These are phyloP conservation scores for Malassezia cuniculi DNA, from an alignment of 1,284 basidiomycete genomes.

Conservation along the genomic window DNA sequence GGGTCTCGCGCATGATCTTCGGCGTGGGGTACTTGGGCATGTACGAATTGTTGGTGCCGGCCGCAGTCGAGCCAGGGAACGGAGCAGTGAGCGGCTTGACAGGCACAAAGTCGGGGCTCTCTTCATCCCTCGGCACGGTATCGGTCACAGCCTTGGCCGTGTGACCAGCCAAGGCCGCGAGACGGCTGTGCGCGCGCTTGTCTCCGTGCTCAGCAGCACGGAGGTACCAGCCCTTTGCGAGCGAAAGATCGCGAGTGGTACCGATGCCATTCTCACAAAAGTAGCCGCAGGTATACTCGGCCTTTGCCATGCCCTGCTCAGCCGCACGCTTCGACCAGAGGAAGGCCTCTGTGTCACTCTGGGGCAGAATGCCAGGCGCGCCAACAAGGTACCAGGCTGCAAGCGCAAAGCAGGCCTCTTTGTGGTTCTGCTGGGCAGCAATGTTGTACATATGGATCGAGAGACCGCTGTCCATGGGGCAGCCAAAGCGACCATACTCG, in stretches of 20 bases:
- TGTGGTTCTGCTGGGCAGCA: conserved; percentile 79
- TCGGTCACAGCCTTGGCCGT: conserved; percentile 14
- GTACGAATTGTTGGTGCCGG: conserved; percentile 19
- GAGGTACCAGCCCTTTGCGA: conserved; percentile 69
- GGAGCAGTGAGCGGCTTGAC: conserved; percentile 39
- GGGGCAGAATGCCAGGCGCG: conserved; percentile 88
- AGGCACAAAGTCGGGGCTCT: conserved; percentile 22
- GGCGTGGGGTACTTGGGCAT: conserved; percentile 32
- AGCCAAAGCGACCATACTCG: conserved; percentile 97
- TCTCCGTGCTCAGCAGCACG: conserved; percentile 84
- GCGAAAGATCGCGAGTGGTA: conserved; percentile 44
- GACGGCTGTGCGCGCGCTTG: conserved; percentile 74
- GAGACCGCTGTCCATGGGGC: conserved; percentile 89
- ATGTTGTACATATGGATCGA: conserved; percentile 86
- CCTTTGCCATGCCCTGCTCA: conserved; percentile 42
- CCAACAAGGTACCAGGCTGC: conserved; percentile 99
- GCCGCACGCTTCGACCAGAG: conserved; percentile 46
- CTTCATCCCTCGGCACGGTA: conserved; percentile 17
- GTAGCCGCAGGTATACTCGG: conserved; percentile 81
- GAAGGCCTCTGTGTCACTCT: conserved; percentile 93
- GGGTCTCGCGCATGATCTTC: conserved; percentile 35
- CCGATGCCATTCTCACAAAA: conserved; percentile 61
- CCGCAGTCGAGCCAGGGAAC: conserved; percentile 29
- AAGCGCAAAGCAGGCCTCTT: conserved; percentile 91
- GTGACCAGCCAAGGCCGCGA: conserved; percentile 46